These are phyloP conservation scores for Rauvolfia tetraphylla DNA, from an alignment of 257 asterid species.

Conservation along the genomic window DNA sequence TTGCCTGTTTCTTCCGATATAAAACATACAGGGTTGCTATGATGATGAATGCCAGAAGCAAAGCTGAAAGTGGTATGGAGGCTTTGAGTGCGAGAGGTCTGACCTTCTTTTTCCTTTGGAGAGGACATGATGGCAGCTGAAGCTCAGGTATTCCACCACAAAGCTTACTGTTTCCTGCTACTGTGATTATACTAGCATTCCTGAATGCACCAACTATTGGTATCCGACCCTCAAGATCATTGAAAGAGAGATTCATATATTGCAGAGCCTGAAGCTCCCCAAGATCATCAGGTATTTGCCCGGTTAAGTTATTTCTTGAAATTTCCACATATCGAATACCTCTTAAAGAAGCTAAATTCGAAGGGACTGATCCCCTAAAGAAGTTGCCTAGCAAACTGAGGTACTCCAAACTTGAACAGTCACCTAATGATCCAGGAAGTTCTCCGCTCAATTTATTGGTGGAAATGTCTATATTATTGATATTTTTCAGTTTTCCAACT, in stretches of 20 bases:
- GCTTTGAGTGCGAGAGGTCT: background rate
- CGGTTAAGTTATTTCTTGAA: background rate
- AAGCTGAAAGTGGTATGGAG: background rate
- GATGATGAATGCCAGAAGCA: constrained; percentile 1
- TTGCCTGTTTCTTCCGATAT: background rate
- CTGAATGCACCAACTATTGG: constrained; percentile 12
- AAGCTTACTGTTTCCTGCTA: constrained; percentile 23
- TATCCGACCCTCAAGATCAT: constrained; percentile 11
- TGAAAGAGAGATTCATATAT: constrained; percentile 14
- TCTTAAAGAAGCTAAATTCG: background rate
- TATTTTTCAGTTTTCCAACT: constrained; percentile 10
- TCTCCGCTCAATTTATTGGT: background rate
- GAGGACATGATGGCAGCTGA: constrained; percentile 17
- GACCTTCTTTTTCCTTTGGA: constrained; percentile 6
- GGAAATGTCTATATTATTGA: background rate
- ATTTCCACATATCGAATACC: background rate
- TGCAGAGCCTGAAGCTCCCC: constrained; percentile 5
- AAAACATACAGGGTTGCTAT: constrained; percentile 6
- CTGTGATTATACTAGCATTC: constrained; percentile 10
- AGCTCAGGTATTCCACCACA: constrained; percentile 27
- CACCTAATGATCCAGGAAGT: background rate
- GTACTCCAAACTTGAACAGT: constrained; percentile 1
- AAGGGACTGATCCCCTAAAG: background rate
- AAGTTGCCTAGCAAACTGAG: background rate
- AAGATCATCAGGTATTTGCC: background rate